phyloP scores from a whole-genome alignment of 768 basidiomycete genomes.

The Kwoniella heveanensis region DNA sequence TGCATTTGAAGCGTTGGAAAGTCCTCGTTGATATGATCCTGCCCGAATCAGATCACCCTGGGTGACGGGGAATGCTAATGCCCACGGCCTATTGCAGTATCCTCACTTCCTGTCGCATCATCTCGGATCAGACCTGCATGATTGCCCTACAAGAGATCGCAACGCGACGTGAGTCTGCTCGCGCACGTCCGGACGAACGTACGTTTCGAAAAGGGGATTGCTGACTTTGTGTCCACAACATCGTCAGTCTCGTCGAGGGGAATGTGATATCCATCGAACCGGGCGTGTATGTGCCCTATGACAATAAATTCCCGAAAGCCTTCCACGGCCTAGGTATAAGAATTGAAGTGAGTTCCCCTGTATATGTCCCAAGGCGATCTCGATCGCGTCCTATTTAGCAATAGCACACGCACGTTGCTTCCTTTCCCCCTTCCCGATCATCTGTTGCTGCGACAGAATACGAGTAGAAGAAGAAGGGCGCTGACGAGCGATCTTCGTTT shows the following conservation, averaged over 20 bases:
- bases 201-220: too few relatives aligned
- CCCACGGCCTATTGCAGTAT: slow-evolving; percentile 60
- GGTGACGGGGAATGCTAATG: not conserved
- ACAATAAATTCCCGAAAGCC: slow-evolving; percentile 73
- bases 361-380: not conserved
- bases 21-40: too few relatives aligned
- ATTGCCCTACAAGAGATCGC: slow-evolving; percentile 61
- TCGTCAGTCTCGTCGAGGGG: slow-evolving; percentile 66
- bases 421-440: not conserved
- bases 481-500: too few relatives aligned
- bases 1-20: not conserved
- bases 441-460: not conserved
- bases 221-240: too few relatives aligned
- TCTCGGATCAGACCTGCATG: slow-evolving; percentile 92
- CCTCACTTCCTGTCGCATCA: slow-evolving; percentile 92
- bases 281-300: slow-evolving; percentile 87
- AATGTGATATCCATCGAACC: slow-evolving; percentile 89
- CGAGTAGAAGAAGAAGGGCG: not conserved
- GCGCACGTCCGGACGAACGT: too few relatives aligned
- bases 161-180: slow-evolving; percentile 53
- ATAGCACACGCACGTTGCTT: not conserved
- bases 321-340: slow-evolving; percentile 91
- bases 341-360: slow-evolving; percentile 71
- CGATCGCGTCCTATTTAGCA: not conserved
- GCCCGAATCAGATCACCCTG: too few relatives aligned